Conservation (phyloP, 192 early-diverging fungal species). For the Coemansia sp. region DNA sequence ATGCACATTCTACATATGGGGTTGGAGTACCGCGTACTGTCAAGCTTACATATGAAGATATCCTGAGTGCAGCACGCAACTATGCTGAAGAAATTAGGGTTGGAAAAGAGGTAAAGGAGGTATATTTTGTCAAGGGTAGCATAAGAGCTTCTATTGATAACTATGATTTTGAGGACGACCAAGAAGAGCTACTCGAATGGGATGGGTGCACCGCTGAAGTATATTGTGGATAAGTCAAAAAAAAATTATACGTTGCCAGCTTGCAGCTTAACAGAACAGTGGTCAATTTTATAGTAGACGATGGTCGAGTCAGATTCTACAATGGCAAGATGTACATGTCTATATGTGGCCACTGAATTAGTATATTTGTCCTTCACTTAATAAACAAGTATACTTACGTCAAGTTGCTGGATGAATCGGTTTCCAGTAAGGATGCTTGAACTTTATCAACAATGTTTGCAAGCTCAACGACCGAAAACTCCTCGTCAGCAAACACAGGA, state of each 20-base stretch:
- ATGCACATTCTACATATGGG: not conserved
- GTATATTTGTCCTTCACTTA: not conserved
- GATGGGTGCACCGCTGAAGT: not conserved
- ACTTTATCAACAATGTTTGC: too few relatives aligned
- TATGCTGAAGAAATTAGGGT: not conserved
- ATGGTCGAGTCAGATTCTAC: slow-evolving; percentile 37
- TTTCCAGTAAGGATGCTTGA: too few relatives aligned
- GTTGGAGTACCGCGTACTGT: not conserved
- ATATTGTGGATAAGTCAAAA: not conserved
- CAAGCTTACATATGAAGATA: not conserved
- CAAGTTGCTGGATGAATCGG: too few relatives aligned
- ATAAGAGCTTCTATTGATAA: not conserved
- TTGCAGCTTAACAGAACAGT: not conserved
- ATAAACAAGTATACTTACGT: slow-evolving; percentile 2
- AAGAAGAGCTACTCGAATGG: not conserved
- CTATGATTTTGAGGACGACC: not conserved
- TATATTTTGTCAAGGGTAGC: not conserved
- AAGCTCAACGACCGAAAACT: too few relatives aligned
- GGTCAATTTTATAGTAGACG: slow-evolving; percentile 26
- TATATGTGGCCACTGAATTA: not conserved
- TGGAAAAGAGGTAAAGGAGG: too few relatives aligned
- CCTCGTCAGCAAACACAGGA: too few relatives aligned
- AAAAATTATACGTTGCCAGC: too few relatives aligned
- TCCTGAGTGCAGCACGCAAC: not conserved
- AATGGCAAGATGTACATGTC: slow-evolving; percentile 25